A percentile compares a stretch with the other conserved stretches of the same genome.
phyloP scores from a whole-genome alignment of 352 stramenopile genomes.

The Phytopythium litorale region DNA sequence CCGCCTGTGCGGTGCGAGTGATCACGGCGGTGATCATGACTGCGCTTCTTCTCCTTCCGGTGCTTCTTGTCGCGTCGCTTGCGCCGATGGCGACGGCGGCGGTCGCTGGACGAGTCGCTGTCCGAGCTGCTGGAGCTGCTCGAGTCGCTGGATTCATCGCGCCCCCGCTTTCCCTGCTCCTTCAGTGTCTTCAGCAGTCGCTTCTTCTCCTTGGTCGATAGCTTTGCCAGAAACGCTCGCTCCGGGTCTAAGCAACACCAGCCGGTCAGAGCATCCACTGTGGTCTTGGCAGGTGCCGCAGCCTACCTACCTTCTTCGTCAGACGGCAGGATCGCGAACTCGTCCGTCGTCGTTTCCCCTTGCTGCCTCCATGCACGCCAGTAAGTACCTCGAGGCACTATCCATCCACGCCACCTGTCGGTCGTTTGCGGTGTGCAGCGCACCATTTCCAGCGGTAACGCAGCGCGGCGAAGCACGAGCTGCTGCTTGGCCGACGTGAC shows the following conservation, averaged over 20 bases:
- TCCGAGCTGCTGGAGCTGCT: background rate
- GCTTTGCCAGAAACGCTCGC: conserved; percentile 39
- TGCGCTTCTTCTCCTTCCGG: conserved; percentile 9
- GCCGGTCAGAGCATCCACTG: conserved; percentile 7
- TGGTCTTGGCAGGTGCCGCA: background rate
- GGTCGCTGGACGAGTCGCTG: conserved; percentile 1
- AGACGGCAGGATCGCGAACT: conserved; percentile 68
- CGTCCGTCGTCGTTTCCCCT: conserved; percentile 15
- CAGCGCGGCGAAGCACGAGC: conserved; percentile 44
- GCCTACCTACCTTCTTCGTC: conserved; percentile 34
- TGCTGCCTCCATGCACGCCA: conserved; percentile 12
- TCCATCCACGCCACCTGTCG: background rate
- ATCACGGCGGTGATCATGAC: conserved; percentile 16
- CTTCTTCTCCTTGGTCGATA: conserved; percentile 71
- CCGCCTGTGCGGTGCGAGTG: conserved; percentile 5
- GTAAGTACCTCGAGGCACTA: background rate
- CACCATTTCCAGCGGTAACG: conserved; percentile 73
- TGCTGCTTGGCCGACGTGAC: conserved; percentile 64
- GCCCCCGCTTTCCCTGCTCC: background rate
- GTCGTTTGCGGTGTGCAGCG: background rate
- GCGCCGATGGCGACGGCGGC: background rate
- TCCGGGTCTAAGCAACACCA: conserved; percentile 23
- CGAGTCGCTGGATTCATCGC: background rate
- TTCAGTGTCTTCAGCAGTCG: conserved; percentile 7
- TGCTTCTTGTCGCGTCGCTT: conserved; percentile 4